Base-by-base conservation (phyloP, 495 filamentous ascomycete genomes). In the Rostrohypoxylon terebratum region DNA sequence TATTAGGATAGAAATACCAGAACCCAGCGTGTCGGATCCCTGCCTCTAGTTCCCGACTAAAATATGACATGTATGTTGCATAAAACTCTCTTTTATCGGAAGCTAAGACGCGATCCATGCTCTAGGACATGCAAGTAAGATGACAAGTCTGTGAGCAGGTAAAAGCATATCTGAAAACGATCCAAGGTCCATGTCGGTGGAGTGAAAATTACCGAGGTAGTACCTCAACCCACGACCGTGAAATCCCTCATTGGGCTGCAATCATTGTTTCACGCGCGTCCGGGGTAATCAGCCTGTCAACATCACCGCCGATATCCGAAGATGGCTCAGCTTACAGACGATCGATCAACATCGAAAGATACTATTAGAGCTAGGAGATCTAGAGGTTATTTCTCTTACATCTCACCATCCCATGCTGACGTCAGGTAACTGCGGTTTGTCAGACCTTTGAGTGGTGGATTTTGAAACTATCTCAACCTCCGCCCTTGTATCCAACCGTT, bases 201-300 rank as follows among this genome's bases (percentile, higher is more conserved):
- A 18, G 47, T 36, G 33, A 16, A 40, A 36, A 47, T 57, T 23
- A 18, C 57, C 31, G 58, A 65, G 33, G 23, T 4, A 45, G 20
- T 42, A 59, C 23, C 54, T 53, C 42, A 21, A 23, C 38, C 16
- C 21, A 34, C 4, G 18, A 53, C 28, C 34, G 38, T 65, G 65
- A 73, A 68, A 73, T 73, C 48, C 47, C 59, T 73, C 71, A 57
- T 73, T 69, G 55, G 71, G 60, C 65, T 55, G 65, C 71, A 65
- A 69, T 47, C 7, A 16, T 23, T 47, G 70, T 73, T 73, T 73
- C 70, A 73, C 9, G 28, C 59, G 51, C 36, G 59, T 60, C 65
- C 54, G 71, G 65, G 65, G 65, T 61, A 44, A 11, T 73, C 65
- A 28, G 59, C 59, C 25, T 31, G 57, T 34, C 25, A 59, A 38